Percentiles rank a stretch among this genome's conserved stretches.
phyloP scores from a whole-genome alignment of 2,329 filamentous ascomycete genomes.

The Cryphonectria nitschkei region DNA sequence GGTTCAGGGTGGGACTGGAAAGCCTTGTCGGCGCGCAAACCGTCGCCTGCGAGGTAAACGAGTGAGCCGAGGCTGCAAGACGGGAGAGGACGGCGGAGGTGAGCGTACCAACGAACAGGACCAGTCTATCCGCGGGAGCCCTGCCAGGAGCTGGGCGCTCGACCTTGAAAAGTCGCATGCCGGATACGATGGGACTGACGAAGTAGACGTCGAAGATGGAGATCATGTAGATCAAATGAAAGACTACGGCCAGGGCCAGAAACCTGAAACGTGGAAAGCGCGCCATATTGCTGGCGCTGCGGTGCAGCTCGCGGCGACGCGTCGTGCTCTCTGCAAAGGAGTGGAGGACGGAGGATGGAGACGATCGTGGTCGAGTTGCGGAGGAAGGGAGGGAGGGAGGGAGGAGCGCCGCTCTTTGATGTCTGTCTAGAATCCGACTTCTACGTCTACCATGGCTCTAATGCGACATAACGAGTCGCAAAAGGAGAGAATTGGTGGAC shows the following conservation, averaged over 20 bases:
- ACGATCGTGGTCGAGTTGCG: slow-evolving; percentile 12
- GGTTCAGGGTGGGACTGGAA: slow-evolving; percentile 93
- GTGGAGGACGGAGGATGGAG: not conserved
- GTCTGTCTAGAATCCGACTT: slow-evolving; percentile 15
- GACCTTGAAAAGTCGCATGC: slow-evolving; percentile 82
- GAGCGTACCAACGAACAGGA: slow-evolving; percentile 83
- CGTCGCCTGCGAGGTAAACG: slow-evolving; percentile 65
- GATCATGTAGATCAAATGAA: slow-evolving; percentile 91
- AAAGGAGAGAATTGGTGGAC: not conserved
- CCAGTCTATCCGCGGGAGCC: slow-evolving; percentile 84
- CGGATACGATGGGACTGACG: slow-evolving; percentile 93
- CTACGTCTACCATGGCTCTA: slow-evolving; percentile 24
- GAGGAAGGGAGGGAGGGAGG: not conserved
- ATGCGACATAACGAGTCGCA: not conserved
- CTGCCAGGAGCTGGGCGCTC: slow-evolving; percentile 61
- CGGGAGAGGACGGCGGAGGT: not conserved
- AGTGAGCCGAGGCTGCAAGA: slow-evolving; percentile 1
- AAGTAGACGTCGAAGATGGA: slow-evolving; percentile 99
- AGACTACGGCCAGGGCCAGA: slow-evolving; percentile 83
- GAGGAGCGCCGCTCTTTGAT: not conserved
- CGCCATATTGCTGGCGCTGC: slow-evolving; percentile 49
- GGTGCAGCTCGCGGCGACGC: slow-evolving; percentile 22
- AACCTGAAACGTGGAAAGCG: slow-evolving; percentile 74
- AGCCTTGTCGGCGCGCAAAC: slow-evolving; percentile 94
- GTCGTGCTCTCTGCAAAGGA: slow-evolving; percentile 5